These are phyloP conservation scores for Coprinellus micaceus DNA, from an alignment of 768 basidiomycete species.

Conservation along the genomic window DNA sequence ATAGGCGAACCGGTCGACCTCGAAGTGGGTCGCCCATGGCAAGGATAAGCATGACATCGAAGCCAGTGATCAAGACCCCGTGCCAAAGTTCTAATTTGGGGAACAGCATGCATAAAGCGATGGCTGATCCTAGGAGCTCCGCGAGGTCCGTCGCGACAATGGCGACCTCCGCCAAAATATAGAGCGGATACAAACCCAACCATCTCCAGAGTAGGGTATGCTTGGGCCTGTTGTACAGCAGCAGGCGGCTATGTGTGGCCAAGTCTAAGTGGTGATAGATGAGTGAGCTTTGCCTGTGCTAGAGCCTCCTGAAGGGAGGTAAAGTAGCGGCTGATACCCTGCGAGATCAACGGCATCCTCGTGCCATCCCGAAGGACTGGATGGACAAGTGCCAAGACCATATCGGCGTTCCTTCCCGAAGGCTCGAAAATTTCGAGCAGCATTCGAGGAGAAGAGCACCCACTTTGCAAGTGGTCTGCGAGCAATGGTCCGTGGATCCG, in stretches of 20 bases:
- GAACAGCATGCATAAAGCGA: constrained; percentile 74
- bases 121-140: constrained; percentile 78
- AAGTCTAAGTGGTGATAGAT: constrained; percentile 39
- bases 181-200: constrained; percentile 62
- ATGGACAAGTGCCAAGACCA: too few species aligned
- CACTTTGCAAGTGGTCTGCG: neutral
- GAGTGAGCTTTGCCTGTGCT: constrained; percentile 10
- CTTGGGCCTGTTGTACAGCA: constrained; percentile 62
- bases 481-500: too few species aligned
- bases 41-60: constrained; percentile 69
- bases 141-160: constrained; percentile 79
- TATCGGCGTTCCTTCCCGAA: too few species aligned
- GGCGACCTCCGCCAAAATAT: constrained; percentile 61
- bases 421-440: neutral
- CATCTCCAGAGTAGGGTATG: constrained; percentile 55
- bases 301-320: neutral
- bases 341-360: too few species aligned
- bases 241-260: constrained; percentile 56
- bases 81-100: constrained; percentile 67
- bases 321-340: too few species aligned
- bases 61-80: constrained; percentile 62
- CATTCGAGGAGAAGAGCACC: neutral
- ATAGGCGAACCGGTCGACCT: constrained; percentile 61
- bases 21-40: constrained; percentile 67
- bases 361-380: too few species aligned